These are phyloP conservation scores for Exophiala aquamarina DNA, from an alignment of 2,329 filamentous ascomycete species.

Conservation along the genomic window DNA sequence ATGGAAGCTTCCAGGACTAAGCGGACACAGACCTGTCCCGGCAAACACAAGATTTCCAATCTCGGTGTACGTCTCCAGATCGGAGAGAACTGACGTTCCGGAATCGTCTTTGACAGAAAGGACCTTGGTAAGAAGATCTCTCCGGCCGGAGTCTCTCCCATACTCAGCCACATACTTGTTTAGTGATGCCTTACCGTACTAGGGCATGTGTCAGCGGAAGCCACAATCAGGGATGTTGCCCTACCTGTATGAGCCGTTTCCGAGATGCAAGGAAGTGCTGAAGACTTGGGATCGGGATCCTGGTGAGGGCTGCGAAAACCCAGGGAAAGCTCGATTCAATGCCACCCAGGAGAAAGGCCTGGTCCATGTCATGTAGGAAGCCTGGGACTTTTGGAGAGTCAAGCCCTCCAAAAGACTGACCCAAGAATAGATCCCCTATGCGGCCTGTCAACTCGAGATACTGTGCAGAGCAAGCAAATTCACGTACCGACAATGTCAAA, in stretches of 20 bases:
- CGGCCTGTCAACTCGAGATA: neutral
- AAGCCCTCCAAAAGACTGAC: constrained; percentile 13
- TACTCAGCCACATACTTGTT: neutral
- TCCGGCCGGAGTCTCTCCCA: neutral
- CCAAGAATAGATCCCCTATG: constrained; percentile 14
- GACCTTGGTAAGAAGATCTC: constrained; percentile 2
- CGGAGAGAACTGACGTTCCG: neutral
- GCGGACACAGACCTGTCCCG: constrained; percentile 7
- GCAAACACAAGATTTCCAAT: constrained; percentile 3
- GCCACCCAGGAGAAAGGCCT: constrained; percentile 6
- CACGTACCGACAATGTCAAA: constrained; percentile 8
- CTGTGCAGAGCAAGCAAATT: neutral
- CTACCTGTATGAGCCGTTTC: too few species aligned
- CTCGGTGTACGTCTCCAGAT: neutral
- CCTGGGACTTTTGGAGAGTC: constrained; percentile 6
- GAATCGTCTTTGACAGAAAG: neutral
- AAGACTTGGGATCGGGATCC: constrained; percentile 11
- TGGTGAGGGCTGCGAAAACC: neutral
- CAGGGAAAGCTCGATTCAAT: constrained; percentile 9
- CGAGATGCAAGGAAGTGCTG: constrained; percentile 4
- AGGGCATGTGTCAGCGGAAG: too few species aligned
- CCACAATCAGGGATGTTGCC: too few species aligned
- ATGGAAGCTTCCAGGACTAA: too few species aligned
- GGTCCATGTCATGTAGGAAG: constrained; percentile 14
- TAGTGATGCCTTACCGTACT: constrained; percentile 2